Percentiles rank a stretch among this genome's conserved stretches.
Evolutionary conservation across 139 green algal species (phyloP).

Genomic region (Volvox africanus): DNA sequence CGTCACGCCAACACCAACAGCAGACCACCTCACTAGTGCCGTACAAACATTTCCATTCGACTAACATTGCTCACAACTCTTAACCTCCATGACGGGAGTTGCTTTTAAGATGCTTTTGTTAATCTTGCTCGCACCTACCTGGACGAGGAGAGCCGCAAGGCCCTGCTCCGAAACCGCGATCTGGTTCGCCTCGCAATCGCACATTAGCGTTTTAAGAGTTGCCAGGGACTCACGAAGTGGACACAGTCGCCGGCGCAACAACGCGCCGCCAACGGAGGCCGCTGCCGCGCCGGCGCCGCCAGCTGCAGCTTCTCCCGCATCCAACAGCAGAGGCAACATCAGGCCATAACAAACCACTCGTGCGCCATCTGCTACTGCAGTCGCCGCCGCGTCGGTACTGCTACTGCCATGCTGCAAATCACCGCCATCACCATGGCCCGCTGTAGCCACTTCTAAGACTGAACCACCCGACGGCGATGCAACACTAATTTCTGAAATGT

Average conservation of each 20-base stretch:
- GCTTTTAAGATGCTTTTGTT: too few relatives aligned
- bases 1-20: too few relatives aligned
- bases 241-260: constrained; percentile 56
- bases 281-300: constrained; percentile 27
- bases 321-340: constrained; percentile 58
- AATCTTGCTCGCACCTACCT: constrained; percentile 34
- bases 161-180: constrained; percentile 35
- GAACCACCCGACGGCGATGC: neutral
- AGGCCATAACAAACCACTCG: constrained; percentile 52
- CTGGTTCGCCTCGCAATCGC: constrained; percentile 46
- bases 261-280: constrained; percentile 6
- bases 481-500: neutral
- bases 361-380: neutral
- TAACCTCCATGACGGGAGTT: too few relatives aligned
- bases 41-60: too few relatives aligned
- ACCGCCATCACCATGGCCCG: too few relatives aligned
- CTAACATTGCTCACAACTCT: too few relatives aligned
- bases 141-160: constrained; percentile 44
- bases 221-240: constrained; percentile 51
- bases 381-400: neutral
- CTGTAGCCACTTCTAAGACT: neutral
- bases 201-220: constrained; percentile 51
- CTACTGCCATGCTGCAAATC: too few relatives aligned
- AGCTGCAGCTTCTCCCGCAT: neutral
- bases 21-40: too few relatives aligned